Percentiles rank a stretch among this genome's conserved stretches.
Evolutionary conservation across 768 basidiomycete species (phyloP).

Genomic region (Termitomyces sp.): DNA sequence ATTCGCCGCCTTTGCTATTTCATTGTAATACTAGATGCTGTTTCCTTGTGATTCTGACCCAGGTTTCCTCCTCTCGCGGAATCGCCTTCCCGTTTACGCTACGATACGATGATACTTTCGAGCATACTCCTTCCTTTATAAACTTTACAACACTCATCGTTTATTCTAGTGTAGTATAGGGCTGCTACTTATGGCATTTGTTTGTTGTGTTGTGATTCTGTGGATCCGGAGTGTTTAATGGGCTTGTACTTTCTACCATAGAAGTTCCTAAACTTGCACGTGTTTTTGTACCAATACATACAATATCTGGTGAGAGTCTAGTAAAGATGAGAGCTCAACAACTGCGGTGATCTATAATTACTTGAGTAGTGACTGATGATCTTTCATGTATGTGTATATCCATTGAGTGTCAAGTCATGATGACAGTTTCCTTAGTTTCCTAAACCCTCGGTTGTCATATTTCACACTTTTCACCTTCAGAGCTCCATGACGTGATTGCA

Average conservation of each 20-base stretch:
- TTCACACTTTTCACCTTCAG: background rate
- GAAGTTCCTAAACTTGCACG: background rate
- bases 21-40: constrained; percentile 1
- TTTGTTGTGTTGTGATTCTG: background rate
- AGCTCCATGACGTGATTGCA: no score
- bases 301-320: background rate
- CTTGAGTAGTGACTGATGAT: no score
- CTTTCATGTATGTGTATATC: no score
- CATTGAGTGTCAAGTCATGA: no score
- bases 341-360: no score
- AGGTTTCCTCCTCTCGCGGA: background rate
- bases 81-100: background rate
- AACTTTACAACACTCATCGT: background rate
- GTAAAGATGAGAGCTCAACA: no score
- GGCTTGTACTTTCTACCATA: no score
- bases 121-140: background rate
- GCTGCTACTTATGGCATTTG: background rate
- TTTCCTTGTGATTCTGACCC: background rate
- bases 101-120: background rate
- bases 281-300: background rate
- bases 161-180: constrained; percentile 1
- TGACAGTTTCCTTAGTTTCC: no score
- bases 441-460: no score
- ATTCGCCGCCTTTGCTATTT: background rate
- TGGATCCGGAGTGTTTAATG: background rate